Conservation (phyloP, 1,284 basidiomycete genomes). For the Rhodotorula sp. region DNA sequence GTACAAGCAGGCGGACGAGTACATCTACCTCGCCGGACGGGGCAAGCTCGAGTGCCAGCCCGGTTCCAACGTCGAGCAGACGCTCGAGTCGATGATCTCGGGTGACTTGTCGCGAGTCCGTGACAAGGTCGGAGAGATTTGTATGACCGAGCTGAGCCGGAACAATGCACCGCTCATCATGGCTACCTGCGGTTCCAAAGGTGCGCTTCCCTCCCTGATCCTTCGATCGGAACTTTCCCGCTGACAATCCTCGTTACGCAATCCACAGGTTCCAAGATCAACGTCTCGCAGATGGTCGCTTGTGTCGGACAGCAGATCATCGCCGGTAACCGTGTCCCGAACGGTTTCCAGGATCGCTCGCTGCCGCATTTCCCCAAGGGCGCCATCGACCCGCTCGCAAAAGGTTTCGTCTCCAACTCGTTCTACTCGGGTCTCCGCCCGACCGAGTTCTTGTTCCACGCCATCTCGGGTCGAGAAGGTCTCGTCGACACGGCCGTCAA, state of each 20-base stretch:
- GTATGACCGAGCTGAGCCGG: constrained; percentile 94
- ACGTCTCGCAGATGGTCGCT: constrained; percentile 99
- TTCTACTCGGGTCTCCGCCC: constrained; percentile 94
- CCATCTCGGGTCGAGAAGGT: constrained; percentile 97
- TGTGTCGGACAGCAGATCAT: constrained; percentile 99
- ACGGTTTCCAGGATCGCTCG: constrained; percentile 99
- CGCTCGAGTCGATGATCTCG: constrained; percentile 92
- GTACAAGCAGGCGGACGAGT: constrained; percentile 80
- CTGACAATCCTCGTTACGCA: not conserved
- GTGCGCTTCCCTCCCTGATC: constrained; percentile 52
- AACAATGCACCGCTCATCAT: constrained; percentile 98
- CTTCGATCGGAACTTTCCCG: not conserved
- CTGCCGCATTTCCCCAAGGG: constrained; percentile 98
- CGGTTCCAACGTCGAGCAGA: constrained; percentile 95
- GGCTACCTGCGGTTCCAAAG: constrained; percentile 99
- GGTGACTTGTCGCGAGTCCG: constrained; percentile 91
- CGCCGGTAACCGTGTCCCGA: constrained; percentile 93
- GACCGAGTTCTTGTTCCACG: constrained; percentile 98
- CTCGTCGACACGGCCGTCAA: constrained; percentile 99
- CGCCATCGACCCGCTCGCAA: constrained; percentile 93
- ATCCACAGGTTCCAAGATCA: constrained; percentile 88
- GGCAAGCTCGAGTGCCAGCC: constrained; percentile 94
- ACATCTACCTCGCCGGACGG: constrained; percentile 85
- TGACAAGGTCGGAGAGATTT: constrained; percentile 93
- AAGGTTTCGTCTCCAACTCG: constrained; percentile 94